Evolutionary conservation across 768 basidiomycete genomes (phyloP).

Genomic region (Suillus spraguei): DNA sequence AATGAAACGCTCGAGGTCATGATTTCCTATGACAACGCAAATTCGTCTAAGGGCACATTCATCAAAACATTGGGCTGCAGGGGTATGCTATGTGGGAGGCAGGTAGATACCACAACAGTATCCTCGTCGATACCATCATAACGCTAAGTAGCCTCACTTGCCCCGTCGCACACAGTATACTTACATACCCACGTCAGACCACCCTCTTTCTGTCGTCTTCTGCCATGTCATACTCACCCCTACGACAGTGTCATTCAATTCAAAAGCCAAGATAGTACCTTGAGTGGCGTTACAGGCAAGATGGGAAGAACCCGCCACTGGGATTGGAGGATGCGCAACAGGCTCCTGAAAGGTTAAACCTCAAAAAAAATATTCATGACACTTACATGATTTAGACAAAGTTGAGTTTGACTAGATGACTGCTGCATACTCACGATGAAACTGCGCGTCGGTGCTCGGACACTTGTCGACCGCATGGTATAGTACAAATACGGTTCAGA

Average conservation of each 20-base stretch:
- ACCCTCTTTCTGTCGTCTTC: background rate
- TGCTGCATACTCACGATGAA: background rate
- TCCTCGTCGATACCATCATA: conserved; percentile 57
- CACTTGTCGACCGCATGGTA: too few species aligned
- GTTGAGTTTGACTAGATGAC: background rate
- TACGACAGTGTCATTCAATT: conserved; percentile 12
- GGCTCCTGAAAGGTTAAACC: background rate
- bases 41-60: conserved; percentile 64
- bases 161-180: background rate
- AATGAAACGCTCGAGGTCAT: conserved; percentile 52
- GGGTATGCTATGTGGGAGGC: conserved; percentile 74
- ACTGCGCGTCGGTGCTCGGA: too few species aligned
- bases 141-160: conserved; percentile 14
- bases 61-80: conserved; percentile 50
- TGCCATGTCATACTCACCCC: background rate
- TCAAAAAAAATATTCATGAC: background rate
- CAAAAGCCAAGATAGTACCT: background rate
- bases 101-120: conserved; percentile 59
- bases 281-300: background rate
- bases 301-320: background rate
- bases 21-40: conserved; percentile 67
- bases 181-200: background rate
- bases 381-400: background rate
- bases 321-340: background rate
- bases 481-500: background rate